Base-by-base conservation (phyloP, 2,329 filamentous ascomycete genomes). In the Acarospora socialis region DNA sequence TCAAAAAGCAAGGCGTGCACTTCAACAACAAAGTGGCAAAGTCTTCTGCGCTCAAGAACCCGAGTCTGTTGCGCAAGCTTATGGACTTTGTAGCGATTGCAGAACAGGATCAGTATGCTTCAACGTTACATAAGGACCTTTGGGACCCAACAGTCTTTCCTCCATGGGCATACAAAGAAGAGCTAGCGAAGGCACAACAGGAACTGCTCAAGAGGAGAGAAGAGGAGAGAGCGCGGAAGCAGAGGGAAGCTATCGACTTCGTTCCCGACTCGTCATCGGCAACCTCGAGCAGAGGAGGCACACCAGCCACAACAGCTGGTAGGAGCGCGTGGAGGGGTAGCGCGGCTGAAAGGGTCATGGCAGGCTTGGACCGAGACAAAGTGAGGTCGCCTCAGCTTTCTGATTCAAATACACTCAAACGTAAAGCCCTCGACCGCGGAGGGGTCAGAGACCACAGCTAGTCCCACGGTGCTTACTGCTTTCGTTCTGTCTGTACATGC, bases 1-100 rank as follows among this genome's bases (percentile, higher is more conserved):
- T 77, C 21, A 77, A 77, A 48, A 66, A 66, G 43, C 65, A 72
- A 46, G 68, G 68, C 2, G 55, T 70, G 14, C 73, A 77, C 49
- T 77, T 77, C 55, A 76, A 77, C 41, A 59, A 68, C 41, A 68
- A 73, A 33, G 52, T 77, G 9, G 63, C 68, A 32, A 56, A 53
- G 21, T 72, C 70, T 3, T 58, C 66, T 2, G 67, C 68, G 2
- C 55, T 77, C 17, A 65, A 65, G 25, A 75, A 77, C 44, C 72
- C 73, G 6, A 65, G 61, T 34, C 54, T 76, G 30, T 50, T 72
- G 30, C 54, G 54, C 9, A 72, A 67, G 39, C 50, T 77, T 48
- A 65, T 71, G 61, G 55, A 61, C 5, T 72, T 72, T 53, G 66
- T 68, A 5, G 68, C 64, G 1, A 60, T 77, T 21, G 54, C 55